A percentile compares a stretch with the other conserved stretches of the same genome.
These are phyloP conservation scores for Candida mattraensis DNA, from an alignment of 805 yeast species.

Conservation along the genomic window DNA sequence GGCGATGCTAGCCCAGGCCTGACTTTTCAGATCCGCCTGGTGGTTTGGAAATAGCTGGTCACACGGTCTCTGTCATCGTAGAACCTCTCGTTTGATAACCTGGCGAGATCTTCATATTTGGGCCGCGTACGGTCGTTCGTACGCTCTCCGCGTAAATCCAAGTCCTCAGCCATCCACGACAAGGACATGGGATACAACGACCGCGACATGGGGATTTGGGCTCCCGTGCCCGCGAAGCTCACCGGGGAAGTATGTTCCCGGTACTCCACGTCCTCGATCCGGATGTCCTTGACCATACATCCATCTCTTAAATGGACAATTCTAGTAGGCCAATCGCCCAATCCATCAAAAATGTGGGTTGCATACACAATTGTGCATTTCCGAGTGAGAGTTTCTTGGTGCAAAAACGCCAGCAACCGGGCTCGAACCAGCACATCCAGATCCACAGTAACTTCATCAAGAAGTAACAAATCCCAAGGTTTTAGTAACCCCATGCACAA, in stretches of 20 bases:
- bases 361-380: constrained; percentile 84
- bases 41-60: constrained; percentile 50
- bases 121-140: constrained; percentile 46
- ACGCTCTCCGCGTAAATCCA: constrained; percentile 53
- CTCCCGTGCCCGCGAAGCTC: constrained; percentile 15
- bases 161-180: constrained; percentile 60
- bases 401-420: constrained; percentile 67
- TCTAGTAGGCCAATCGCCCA: constrained; percentile 87
- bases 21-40: constrained; percentile 35
- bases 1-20: constrained; percentile 1
- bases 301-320: constrained; percentile 80
- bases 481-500: constrained; percentile 87
- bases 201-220: constrained; percentile 43
- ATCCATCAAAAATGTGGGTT: constrained; percentile 95
- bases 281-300: constrained; percentile 39
- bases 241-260: constrained; percentile 22
- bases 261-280: constrained; percentile 34
- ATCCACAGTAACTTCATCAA: constrained; percentile 97
- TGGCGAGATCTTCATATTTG: constrained; percentile 56
- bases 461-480: constrained; percentile 85
- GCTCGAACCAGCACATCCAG: constrained; percentile 89
- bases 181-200: constrained; percentile 74
- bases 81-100: constrained; percentile 38
- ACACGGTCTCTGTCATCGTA: constrained; percentile 47
- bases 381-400: constrained; percentile 68